A percentile compares a stretch with the other conserved stretches of the same genome.
These are phyloP conservation scores for Phenoliferia sp. DNA, from an alignment of 1,284 basidiomycete species.

Conservation along the genomic window DNA sequence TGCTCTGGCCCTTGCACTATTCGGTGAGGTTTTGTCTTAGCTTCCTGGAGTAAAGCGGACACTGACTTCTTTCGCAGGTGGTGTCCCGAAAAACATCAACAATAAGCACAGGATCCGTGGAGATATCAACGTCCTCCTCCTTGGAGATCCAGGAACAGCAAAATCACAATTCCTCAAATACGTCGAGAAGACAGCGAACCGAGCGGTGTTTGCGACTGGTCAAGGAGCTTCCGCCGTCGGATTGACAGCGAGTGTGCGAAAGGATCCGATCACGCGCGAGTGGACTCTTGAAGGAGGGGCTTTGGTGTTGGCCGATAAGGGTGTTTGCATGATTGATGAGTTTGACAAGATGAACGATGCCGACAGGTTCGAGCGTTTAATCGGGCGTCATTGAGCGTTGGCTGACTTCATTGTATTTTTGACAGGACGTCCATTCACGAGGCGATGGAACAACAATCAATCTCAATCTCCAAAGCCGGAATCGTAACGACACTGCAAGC, in stretches of 20 bases:
- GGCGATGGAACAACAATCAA: slow-evolving; percentile 99
- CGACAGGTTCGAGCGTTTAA: slow-evolving; percentile 37
- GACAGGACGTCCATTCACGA: slow-evolving; percentile 93
- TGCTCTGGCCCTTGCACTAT: slow-evolving; percentile 88
- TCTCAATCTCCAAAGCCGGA: slow-evolving; percentile 97
- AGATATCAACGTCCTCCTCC: slow-evolving; percentile 92
- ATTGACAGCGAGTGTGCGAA: slow-evolving; percentile 95
- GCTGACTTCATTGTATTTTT: background rate
- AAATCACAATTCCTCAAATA: slow-evolving; percentile 99
- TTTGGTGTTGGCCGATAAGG: slow-evolving; percentile 94
- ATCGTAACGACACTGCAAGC: slow-evolving; percentile 97
- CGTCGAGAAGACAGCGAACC: slow-evolving; percentile 94
- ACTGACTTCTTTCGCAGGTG: background rate
- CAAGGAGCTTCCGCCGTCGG: slow-evolving; percentile 97
- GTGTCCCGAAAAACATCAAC: background rate
- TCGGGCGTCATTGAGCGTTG: background rate
- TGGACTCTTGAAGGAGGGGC: slow-evolving; percentile 99
- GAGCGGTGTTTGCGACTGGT: slow-evolving; percentile 97
- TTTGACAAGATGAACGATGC: slow-evolving; percentile 99
- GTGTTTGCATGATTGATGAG: slow-evolving; percentile 97
- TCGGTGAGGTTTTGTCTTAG: slow-evolving; percentile 67
- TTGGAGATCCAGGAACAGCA: slow-evolving; percentile 96
- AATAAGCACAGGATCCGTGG: slow-evolving; percentile 58
- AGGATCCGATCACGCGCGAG: slow-evolving; percentile 93
- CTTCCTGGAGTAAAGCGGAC: background rate